These are phyloP conservation scores for Botrytis pseudocinerea DNA, from an alignment of 2,329 filamentous ascomycete genomes.

Conservation along the genomic window DNA sequence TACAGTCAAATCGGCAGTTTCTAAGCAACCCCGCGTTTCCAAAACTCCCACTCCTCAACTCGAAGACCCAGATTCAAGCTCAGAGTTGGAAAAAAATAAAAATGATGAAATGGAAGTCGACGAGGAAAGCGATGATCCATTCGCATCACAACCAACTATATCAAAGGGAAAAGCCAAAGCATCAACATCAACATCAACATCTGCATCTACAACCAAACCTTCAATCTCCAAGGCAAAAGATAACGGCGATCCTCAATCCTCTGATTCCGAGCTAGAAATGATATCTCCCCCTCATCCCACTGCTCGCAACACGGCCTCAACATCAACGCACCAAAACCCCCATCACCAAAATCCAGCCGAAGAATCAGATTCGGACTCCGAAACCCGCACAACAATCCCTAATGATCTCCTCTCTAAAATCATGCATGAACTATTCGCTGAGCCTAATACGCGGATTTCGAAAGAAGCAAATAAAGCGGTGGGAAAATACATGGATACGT, in stretches of 20 bases:
- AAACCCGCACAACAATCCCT: conserved; percentile 53
- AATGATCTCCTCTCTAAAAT: conserved; percentile 72
- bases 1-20: background rate
- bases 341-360: conserved; percentile 2
- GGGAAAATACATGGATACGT: conserved; percentile 86
- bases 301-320: background rate
- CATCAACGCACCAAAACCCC: background rate
- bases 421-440: conserved; percentile 74
- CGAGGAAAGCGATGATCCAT: conserved; percentile 8
- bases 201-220: conserved; percentile 4
- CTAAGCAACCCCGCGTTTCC: background rate
- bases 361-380: conserved; percentile 20
- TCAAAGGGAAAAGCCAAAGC: background rate
- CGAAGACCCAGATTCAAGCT: background rate
- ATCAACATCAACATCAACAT: conserved; percentile 17
- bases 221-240: background rate
- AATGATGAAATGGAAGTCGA: background rate
- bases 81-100: background rate
- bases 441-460: conserved; percentile 69
- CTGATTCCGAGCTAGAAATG: conserved; percentile 8
- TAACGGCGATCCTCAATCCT: background rate
- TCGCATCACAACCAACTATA: background rate
- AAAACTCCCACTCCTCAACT: background rate
- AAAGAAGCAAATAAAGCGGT: conserved; percentile 75
- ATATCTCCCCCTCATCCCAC: background rate